These are phyloP conservation scores for Vanrija sp. DNA, from an alignment of 1,284 basidiomycete species.

Conservation along the genomic window DNA sequence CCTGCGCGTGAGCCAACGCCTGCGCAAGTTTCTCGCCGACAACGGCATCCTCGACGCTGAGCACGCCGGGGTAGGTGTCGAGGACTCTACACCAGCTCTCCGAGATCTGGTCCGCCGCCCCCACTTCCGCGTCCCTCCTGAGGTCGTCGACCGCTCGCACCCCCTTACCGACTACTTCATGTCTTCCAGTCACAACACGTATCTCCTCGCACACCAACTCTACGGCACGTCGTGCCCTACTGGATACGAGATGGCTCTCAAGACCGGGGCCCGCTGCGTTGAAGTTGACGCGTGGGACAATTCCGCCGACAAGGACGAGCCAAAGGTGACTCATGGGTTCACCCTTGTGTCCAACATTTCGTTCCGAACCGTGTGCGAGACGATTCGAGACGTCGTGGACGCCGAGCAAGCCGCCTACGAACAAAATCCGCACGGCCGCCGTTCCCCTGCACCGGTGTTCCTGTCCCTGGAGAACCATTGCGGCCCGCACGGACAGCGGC, in stretches of 20 bases:
- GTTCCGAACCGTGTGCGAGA: slow-evolving; percentile 16
- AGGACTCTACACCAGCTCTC: slow-evolving; percentile 3
- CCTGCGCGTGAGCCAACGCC: slow-evolving; percentile 6
- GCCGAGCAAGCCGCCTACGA: neutral
- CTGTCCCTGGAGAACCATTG: slow-evolving; percentile 20
- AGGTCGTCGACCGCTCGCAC: slow-evolving; percentile 30
- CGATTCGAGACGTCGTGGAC: slow-evolving; percentile 11
- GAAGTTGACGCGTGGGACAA: slow-evolving; percentile 22
- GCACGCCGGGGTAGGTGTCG: slow-evolving; percentile 2
- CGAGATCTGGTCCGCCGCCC: slow-evolving; percentile 4
- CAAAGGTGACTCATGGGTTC: slow-evolving; percentile 19
- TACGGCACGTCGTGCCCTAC: slow-evolving; percentile 11
- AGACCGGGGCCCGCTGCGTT: slow-evolving; percentile 16
- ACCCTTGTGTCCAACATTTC: slow-evolving; percentile 17
- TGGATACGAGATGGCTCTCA: slow-evolving; percentile 10
- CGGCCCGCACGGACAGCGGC: slow-evolving; percentile 9
- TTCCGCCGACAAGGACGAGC: slow-evolving; percentile 9
- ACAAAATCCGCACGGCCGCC: neutral
- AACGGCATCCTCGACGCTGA: slow-evolving; percentile 10
- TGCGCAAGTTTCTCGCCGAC: slow-evolving; percentile 9
- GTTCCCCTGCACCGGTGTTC: slow-evolving; percentile 7
- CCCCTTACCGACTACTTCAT: slow-evolving; percentile 87
- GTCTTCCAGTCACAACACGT: slow-evolving; percentile 95
- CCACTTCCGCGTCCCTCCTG: slow-evolving; percentile 5
- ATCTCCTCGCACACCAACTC: slow-evolving; percentile 63